These are phyloP conservation scores for Pythium vanterpoolii DNA, from an alignment of 352 stramenopile genomes.

Conservation along the genomic window DNA sequence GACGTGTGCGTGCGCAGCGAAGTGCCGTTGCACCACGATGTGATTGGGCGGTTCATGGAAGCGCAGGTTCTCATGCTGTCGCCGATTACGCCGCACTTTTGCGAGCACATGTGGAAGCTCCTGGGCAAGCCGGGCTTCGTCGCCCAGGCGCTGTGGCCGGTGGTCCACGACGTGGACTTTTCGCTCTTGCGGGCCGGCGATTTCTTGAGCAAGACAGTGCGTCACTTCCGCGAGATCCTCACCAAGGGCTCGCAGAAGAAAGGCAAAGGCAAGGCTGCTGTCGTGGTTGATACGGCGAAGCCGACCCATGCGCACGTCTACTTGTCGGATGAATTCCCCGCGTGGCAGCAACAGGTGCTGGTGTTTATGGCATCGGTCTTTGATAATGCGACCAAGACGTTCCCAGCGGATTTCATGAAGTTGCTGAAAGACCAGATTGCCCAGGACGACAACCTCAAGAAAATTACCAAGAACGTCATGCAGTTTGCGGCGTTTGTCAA, in stretches of 20 bases:
- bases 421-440: slow-evolving; percentile 74
- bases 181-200: slow-evolving; percentile 90
- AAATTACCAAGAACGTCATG: slow-evolving; percentile 94
- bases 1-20: slow-evolving; percentile 90
- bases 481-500: slow-evolving; percentile 97
- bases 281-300: slow-evolving; percentile 81
- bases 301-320: slow-evolving; percentile 85
- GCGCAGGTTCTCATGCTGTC: slow-evolving; percentile 93
- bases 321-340: slow-evolving; percentile 78
- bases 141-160: slow-evolving; percentile 87
- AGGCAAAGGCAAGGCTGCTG: slow-evolving; percentile 88
- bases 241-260: slow-evolving; percentile 80
- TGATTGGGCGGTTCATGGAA: slow-evolving; percentile 94
- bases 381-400: slow-evolving; percentile 56
- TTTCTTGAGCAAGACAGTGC: slow-evolving; percentile 91
- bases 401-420: slow-evolving; percentile 87
- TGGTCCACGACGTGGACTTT: slow-evolving; percentile 87
- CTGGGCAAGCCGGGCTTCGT: slow-evolving; percentile 92
- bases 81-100: slow-evolving; percentile 95
- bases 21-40: slow-evolving; percentile 89
- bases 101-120: slow-evolving; percentile 91
- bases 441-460: slow-evolving; percentile 81
- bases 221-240: slow-evolving; percentile 87
- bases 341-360: slow-evolving; percentile 85
- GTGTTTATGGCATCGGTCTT: slow-evolving; percentile 63